These are phyloP conservation scores for Blastocrithidia nonstop DNA, from an alignment of 208 protist genomes.

Conservation along the genomic window DNA sequence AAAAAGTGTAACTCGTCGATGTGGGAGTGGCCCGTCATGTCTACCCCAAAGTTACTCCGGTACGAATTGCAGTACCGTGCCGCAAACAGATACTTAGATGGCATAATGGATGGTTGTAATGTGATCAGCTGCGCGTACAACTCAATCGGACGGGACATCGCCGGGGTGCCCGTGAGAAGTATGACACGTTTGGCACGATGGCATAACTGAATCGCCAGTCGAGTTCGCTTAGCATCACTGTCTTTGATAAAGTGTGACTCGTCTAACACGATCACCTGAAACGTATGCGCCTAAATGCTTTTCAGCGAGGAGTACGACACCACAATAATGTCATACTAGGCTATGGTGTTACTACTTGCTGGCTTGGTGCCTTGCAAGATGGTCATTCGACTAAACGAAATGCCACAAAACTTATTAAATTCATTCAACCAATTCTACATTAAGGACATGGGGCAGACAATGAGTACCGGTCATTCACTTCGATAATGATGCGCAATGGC, in stretches of 20 bases:
- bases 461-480: conserved; percentile 89
- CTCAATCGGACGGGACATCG: conserved; percentile 89
- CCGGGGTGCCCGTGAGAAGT: conserved; percentile 88
- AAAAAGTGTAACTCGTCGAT: conserved; percentile 87
- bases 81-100: conserved; percentile 68
- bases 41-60: conserved; percentile 53
- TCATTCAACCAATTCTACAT: conserved; percentile 88
- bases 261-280: conserved; percentile 87
- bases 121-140: conserved; percentile 88
- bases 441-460: conserved; percentile 86
- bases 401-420: conserved; percentile 67
- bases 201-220: conserved; percentile 69
- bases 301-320: conserved; percentile 73
- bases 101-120: conserved; percentile 33
- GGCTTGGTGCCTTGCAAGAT: conserved; percentile 45
- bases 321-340: conserved; percentile 54
- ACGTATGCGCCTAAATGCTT: conserved; percentile 36
- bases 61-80: conserved; percentile 89
- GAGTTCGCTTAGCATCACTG: conserved; percentile 58
- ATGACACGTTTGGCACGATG: conserved; percentile 50
- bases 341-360: conserved; percentile 5
- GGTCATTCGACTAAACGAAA: conserved; percentile 58
- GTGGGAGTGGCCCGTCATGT: conserved; percentile 66
- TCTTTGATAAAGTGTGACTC: conserved; percentile 94
- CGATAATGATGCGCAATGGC: conserved; percentile 84